Base-by-base conservation (phyloP, 2,329 filamentous ascomycete species). In the Alternaria incomplexa region DNA sequence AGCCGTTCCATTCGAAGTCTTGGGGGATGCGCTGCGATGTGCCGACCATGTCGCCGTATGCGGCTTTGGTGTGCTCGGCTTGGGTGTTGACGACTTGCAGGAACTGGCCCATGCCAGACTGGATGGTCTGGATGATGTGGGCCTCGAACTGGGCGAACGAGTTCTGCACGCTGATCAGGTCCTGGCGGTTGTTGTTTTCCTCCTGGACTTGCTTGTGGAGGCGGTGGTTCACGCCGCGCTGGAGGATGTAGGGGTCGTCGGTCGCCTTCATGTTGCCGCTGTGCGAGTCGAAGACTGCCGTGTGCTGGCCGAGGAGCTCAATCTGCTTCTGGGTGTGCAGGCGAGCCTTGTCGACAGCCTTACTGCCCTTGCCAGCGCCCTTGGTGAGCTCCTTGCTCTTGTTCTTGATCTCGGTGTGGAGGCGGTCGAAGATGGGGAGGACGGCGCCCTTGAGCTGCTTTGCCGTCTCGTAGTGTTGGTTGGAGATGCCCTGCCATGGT, bases 371-470 rank as follows among this genome's bases (percentile, higher is more conserved):
- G 64, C 89, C 87, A 22, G 92, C 93, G 9, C 95, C 94, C 65
- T 89, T 86, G 46, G 88, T 86, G 53, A 99, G 87, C 81, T 97
- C 94, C 85, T 98, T 98, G 67, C 88, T 86, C 85, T 98, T 98
- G 83, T 91, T 90, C 87, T 98, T 99, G 85, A 99, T 96, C 80
- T 98, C 96, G 79, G 93, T 90, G 83, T 98, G 94, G 52, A 99
- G 85, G 56, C 93, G 91, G 73, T 96, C 93, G 76, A 99, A 90
- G 67, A 95, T 90, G 40, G 95, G 96, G 20, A 97, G 85, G 28
- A 98, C 91, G 13, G 90, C 90, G 63, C 90, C 90, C 82, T 95
- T 97, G 70, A 99, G 86, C 71, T 89, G 92, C 85, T 96, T 96
- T 73, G 96, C 93, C 6, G 94, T 97, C 80, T 98, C 95, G 72